Conservation (phyloP, 805 yeast genomes). For the Lachancea kluyveri region DNA sequence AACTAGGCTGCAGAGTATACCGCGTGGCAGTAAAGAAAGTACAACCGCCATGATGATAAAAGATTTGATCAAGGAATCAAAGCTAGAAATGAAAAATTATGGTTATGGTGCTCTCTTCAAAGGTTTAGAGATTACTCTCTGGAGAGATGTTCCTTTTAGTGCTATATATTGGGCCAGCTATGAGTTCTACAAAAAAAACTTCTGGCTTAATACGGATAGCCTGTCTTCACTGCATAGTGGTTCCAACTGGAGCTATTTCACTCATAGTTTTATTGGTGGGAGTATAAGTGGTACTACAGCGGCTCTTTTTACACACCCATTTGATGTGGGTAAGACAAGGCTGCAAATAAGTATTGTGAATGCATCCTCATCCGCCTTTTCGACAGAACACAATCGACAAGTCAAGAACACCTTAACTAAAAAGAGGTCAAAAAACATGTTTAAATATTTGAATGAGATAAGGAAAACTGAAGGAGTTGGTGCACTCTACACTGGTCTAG, state of each 20-base stretch:
- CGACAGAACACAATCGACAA: conserved; percentile 3
- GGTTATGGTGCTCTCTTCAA: conserved; percentile 70
- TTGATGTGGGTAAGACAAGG: conserved; percentile 95
- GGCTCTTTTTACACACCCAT: conserved; percentile 85
- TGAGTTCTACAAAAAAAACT: conserved; percentile 43
- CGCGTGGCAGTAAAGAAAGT: conserved; percentile 35
- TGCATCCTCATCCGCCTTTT: conserved; percentile 5
- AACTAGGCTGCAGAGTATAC: conserved; percentile 88
- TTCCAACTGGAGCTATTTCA: conserved; percentile 38
- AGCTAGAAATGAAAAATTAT: conserved; percentile 40
- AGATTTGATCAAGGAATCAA: conserved; percentile 49
- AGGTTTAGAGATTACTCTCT: conserved; percentile 81
- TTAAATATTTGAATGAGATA: conserved; percentile 57
- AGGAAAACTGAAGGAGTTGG: conserved; percentile 66
- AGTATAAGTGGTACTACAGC: conserved; percentile 80
- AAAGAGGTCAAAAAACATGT: conserved; percentile 42
- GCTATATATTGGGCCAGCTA: conserved; percentile 92
- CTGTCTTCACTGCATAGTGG: not conserved
- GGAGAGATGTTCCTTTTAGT: conserved; percentile 97
- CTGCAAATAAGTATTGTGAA: conserved; percentile 53
- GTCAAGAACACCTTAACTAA: conserved; percentile 7
- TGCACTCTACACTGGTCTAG: conserved; percentile 82
- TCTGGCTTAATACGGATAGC: conserved; percentile 10
- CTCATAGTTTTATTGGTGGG: conserved; percentile 72
- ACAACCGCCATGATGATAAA: conserved; percentile 30